Conservation (phyloP, 2,329 filamentous ascomycete species). For the Sporothrix inflata region DNA sequence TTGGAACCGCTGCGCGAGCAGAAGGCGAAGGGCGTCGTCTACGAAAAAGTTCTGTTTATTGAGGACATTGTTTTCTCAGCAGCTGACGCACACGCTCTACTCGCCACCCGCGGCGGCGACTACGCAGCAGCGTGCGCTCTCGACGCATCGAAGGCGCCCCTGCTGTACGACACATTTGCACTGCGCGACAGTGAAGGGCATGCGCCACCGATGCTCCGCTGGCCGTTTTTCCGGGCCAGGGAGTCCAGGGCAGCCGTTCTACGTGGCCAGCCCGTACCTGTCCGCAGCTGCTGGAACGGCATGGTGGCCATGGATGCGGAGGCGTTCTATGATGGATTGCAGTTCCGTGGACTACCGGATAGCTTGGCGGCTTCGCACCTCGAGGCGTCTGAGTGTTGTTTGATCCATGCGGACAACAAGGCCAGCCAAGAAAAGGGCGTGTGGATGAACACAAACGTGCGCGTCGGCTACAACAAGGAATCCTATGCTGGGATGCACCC, state of each 20-base stretch:
- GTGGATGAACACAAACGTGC: conserved; percentile 9
- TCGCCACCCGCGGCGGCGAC: not conserved
- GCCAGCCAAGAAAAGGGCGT: not conserved
- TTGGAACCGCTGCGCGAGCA: not conserved
- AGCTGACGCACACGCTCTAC: not conserved
- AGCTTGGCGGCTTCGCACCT: not conserved
- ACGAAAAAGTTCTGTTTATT: not conserved
- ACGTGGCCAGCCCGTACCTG: not conserved
- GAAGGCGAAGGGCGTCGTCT: not conserved
- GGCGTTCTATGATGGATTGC: not conserved
- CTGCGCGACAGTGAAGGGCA: not conserved
- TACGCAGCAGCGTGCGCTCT: not conserved
- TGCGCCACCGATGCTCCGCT: not conserved
- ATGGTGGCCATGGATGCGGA: conserved; percentile 8
- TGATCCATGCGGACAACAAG: not conserved
- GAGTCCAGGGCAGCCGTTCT: not conserved
- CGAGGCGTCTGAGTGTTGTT: conserved; percentile 1
- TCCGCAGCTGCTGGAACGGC: conserved; percentile 17
- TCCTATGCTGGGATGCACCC: not conserved
- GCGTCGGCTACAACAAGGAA: not conserved
- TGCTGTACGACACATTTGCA: conserved; percentile 11
- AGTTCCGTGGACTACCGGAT: not conserved
- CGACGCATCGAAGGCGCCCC: not conserved
- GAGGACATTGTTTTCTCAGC: not conserved
- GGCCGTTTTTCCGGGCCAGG: not conserved